A percentile compares a stretch with the other conserved stretches of the same genome.
phyloP scores from a whole-genome alignment of 345 rosid species.

The Salix udensis region DNA sequence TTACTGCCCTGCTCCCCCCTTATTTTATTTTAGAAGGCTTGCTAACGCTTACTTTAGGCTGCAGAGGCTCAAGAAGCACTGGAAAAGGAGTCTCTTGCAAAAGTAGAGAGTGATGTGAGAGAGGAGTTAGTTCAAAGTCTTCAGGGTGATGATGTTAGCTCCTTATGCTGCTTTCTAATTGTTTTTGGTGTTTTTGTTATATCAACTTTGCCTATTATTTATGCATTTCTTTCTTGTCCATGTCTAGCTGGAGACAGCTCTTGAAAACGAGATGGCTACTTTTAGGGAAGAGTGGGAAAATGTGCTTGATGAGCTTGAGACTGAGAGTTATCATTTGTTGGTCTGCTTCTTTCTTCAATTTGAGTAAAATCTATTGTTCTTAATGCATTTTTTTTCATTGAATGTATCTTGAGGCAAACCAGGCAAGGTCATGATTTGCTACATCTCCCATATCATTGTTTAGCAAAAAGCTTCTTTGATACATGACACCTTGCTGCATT shows the following conservation, averaged over 20 bases:
- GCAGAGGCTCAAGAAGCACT: constrained; percentile 99
- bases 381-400: constrained; percentile 13
- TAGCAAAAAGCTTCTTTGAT: neutral
- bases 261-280: constrained; percentile 70
- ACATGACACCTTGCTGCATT: neutral
- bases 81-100: constrained; percentile 82
- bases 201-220: constrained; percentile 11
- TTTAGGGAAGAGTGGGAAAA: constrained; percentile 91
- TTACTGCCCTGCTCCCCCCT: no score
- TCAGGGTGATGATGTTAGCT: constrained; percentile 71
- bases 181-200: neutral
- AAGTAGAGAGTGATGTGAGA: constrained; percentile 80
- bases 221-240: constrained; percentile 10
- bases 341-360: constrained; percentile 50
- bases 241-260: constrained; percentile 68
- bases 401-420: constrained; percentile 3
- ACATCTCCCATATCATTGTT: neutral
- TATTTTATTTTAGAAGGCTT: constrained; percentile 14
- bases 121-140: constrained; percentile 75
- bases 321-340: constrained; percentile 80
- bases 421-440: neutral
- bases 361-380: constrained; percentile 23
- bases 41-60: constrained; percentile 64
- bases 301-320: constrained; percentile 86
- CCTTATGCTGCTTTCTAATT: constrained; percentile 18